phyloP scores from a whole-genome alignment of 2,329 filamentous ascomycete genomes.

The Ceratocystis harringtonii region DNA sequence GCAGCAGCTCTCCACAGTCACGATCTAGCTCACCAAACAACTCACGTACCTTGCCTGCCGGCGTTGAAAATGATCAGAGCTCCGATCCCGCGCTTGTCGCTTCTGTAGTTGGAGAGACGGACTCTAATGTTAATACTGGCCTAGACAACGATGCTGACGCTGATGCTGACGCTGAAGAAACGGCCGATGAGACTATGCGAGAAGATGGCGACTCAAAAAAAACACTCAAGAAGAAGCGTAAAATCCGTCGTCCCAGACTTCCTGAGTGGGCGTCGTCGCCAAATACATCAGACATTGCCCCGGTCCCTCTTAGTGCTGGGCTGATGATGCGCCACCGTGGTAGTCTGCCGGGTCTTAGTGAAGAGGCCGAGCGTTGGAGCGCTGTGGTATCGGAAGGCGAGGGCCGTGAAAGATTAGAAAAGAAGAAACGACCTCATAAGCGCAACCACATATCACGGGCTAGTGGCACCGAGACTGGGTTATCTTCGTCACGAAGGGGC shows the following conservation, averaged over 20 bases:
- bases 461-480: conserved; percentile 14
- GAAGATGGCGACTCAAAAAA: conserved; percentile 39
- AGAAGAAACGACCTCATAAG: conserved; percentile 20
- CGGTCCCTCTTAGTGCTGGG: conserved; percentile 23
- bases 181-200: conserved; percentile 43
- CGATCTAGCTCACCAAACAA: conserved; percentile 18
- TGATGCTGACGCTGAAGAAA: conserved; percentile 72
- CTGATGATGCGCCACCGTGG: conserved; percentile 47
- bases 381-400: conserved; percentile 54
- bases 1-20: conserved; percentile 19
- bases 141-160: conserved; percentile 43
- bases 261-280: conserved; percentile 45
- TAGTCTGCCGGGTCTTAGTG: conserved; percentile 47
- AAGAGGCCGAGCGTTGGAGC: conserved; percentile 39
- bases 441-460: conserved; percentile 17
- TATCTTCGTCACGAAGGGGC: conserved; percentile 25
- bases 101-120: background rate
- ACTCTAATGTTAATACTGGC: background rate
- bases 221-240: conserved; percentile 48
- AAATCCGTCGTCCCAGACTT: conserved; percentile 41
- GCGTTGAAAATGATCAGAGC: conserved; percentile 21
- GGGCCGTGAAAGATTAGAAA: conserved; percentile 46
- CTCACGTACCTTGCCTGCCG: background rate
- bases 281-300: conserved; percentile 32
- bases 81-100: background rate